These are phyloP conservation scores for Debaryomyces subglobosus DNA, from an alignment of 1,139 yeast genomes.

Conservation along the genomic window DNA sequence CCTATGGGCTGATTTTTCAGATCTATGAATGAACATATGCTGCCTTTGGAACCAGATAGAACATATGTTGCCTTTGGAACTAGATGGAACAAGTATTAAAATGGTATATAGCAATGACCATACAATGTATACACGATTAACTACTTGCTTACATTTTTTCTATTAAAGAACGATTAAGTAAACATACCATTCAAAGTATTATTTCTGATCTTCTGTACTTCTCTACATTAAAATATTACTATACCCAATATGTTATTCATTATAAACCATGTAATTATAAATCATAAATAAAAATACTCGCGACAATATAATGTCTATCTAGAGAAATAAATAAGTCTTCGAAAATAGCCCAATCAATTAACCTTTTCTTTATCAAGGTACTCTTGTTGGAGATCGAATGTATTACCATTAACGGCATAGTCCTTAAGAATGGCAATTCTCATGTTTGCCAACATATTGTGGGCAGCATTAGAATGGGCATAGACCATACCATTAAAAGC, in stretches of 20 bases:
- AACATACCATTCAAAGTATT: too few species aligned
- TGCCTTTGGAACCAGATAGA: not conserved
- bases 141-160: too few species aligned
- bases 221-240: not conserved
- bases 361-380: conserved; percentile 48
- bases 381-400: conserved; percentile 55
- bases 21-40: not conserved
- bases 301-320: not conserved
- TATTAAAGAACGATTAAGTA: too few species aligned
- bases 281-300: conserved; percentile 3
- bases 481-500: conserved; percentile 99
- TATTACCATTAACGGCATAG: conserved; percentile 54
- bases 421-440: conserved; percentile 91
- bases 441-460: conserved; percentile 91
- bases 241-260: not conserved
- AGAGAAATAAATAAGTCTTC: conserved; percentile 3
- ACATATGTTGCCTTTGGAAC: not conserved
- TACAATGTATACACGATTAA: not conserved
- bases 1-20: not conserved
- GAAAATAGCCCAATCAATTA: conserved; percentile 1
- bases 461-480: conserved; percentile 96
- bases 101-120: not conserved
- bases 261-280: not conserved
- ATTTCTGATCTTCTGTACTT: too few species aligned
- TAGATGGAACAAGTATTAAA: not conserved